Percentiles rank a stretch among this genome's conserved stretches.
phyloP scores from a whole-genome alignment of 2,329 filamentous ascomycete genomes.

The Xylaria sp. region DNA sequence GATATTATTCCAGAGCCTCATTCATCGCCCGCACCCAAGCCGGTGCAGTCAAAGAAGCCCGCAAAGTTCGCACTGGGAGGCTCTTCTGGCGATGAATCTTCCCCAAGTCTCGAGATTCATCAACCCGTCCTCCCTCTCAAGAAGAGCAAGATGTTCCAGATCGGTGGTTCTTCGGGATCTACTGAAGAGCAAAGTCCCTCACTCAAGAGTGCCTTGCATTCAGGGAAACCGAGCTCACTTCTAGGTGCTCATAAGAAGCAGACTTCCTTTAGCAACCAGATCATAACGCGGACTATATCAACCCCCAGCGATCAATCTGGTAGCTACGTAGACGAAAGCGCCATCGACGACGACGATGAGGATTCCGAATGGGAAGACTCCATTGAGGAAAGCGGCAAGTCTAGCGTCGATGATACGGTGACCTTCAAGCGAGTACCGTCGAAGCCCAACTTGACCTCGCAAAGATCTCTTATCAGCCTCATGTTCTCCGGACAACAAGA shows the following conservation, averaged over 20 bases:
- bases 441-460: constrained; percentile 82
- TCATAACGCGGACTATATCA: constrained; percentile 74
- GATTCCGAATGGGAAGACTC: constrained; percentile 72
- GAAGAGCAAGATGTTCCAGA: constrained; percentile 60
- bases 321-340: constrained; percentile 81
- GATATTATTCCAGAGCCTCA: constrained; percentile 71
- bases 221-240: constrained; percentile 56
- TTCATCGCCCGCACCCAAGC: constrained; percentile 68
- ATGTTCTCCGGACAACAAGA: constrained; percentile 83
- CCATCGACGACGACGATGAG: constrained; percentile 78
- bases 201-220: constrained; percentile 64
- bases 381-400: constrained; percentile 82
- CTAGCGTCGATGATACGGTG: constrained; percentile 81
- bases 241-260: constrained; percentile 73
- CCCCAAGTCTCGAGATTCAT: constrained; percentile 63
- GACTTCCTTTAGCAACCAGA: constrained; percentile 82
- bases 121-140: constrained; percentile 49
- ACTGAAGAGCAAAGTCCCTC: constrained; percentile 82
- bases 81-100: constrained; percentile 83
- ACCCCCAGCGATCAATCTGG: constrained; percentile 67
- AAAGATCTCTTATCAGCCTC: constrained; percentile 87
- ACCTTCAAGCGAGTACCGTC: constrained; percentile 94
- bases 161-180: constrained; percentile 71
- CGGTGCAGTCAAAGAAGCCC: constrained; percentile 72
- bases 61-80: constrained; percentile 78